Conservation (phyloP, 495 filamentous ascomycete species). For the Venustampulla echinocandica region DNA sequence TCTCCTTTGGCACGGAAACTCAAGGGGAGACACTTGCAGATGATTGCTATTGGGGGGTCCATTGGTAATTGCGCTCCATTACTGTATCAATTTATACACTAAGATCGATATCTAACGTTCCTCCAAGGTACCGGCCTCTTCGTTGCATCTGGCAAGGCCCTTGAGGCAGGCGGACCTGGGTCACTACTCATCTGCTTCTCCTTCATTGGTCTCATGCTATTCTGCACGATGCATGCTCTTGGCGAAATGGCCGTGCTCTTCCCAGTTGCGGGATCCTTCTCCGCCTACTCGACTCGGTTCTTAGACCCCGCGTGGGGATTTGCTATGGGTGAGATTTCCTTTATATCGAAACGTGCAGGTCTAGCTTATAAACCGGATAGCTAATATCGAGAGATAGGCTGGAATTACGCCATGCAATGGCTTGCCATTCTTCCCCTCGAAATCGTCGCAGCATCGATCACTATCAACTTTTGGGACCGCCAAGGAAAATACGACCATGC, state of each 20-base stretch:
- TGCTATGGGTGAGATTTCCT: conserved; percentile 75
- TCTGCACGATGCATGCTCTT: conserved; percentile 82
- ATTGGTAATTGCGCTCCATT: too few relatives aligned
- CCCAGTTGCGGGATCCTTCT: conserved; percentile 87
- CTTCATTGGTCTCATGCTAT: conserved; percentile 83
- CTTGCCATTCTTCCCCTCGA: conserved; percentile 81
- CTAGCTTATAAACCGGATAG: not conserved
- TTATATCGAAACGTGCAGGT: conserved; percentile 46
- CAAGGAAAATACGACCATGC: conserved; percentile 48
- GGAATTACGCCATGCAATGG: conserved; percentile 88
- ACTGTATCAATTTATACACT: too few relatives aligned
- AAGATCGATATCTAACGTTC: too few relatives aligned
- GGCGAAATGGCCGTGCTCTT: conserved; percentile 75
- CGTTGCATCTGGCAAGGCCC: conserved; percentile 73
- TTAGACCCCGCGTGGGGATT: conserved; percentile 95
- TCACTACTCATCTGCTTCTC: conserved; percentile 73
- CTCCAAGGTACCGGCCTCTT: conserved; percentile 70
- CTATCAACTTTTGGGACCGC: conserved; percentile 75
- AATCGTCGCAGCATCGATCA: conserved; percentile 83
- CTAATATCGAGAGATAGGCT: conserved; percentile 6
- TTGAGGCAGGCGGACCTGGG: conserved; percentile 74
- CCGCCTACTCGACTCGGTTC: conserved; percentile 86
- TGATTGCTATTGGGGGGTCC: conserved; percentile 94
- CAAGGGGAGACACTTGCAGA: conserved; percentile 83
- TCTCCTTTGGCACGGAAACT: conserved; percentile 67